These are phyloP conservation scores for Thraustotheca clavata DNA, from an alignment of 352 stramenopile genomes.

Conservation along the genomic window DNA sequence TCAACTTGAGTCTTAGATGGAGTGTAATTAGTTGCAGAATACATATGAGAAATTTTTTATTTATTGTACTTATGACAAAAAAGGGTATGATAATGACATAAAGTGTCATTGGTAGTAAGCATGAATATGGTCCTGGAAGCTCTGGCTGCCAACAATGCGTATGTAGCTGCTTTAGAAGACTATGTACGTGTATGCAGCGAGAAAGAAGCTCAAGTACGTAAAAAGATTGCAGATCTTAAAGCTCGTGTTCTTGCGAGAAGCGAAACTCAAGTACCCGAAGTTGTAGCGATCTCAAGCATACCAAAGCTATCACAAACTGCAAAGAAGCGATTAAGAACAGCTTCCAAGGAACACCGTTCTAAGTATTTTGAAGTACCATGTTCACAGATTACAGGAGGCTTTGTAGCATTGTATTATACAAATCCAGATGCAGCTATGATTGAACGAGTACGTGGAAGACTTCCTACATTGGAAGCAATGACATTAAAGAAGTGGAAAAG, in stretches of 20 bases:
- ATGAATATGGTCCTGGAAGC: slow-evolving; percentile 1
- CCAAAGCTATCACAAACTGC: too few relatives aligned
- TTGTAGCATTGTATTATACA: not conserved
- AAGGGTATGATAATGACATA: too few relatives aligned
- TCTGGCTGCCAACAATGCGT: slow-evolving; percentile 2
- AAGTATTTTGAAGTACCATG: not conserved
- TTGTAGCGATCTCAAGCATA: not conserved
- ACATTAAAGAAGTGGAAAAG: not conserved
- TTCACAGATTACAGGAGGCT: not conserved
- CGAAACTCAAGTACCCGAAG: not conserved
- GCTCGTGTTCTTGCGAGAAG: not conserved
- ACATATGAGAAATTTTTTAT: too few relatives aligned
- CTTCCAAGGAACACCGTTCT: not conserved
- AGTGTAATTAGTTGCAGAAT: too few relatives aligned
- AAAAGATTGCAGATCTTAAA: not conserved
- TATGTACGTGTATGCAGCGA: not conserved
- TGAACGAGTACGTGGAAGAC: not conserved
- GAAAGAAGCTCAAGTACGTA: not conserved
- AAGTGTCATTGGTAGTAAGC: too few relatives aligned
- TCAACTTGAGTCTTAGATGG: too few relatives aligned
- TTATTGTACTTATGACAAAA: too few relatives aligned
- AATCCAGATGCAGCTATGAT: not conserved
- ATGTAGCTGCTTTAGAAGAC: not conserved
- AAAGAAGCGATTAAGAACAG: not conserved
- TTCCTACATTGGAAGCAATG: not conserved